These are phyloP conservation scores for Chalciporus piperatoides DNA, from an alignment of 1,284 basidiomycete species.

Conservation along the genomic window DNA sequence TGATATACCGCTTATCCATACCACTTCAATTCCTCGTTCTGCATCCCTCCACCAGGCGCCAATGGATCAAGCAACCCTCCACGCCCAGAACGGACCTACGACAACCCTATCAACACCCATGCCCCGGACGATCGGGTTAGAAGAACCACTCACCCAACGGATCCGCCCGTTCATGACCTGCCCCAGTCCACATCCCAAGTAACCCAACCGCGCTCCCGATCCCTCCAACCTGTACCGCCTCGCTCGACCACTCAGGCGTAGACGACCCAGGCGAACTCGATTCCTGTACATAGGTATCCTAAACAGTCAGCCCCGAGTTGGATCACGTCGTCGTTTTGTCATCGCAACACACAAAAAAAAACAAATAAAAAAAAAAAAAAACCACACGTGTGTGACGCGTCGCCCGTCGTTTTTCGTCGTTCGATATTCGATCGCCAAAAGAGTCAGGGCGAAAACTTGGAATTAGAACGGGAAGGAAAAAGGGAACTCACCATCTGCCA, in stretches of 20 bases:
- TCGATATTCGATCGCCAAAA: too few species aligned
- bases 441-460: neutral
- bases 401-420: too few species aligned
- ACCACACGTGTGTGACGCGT: too few species aligned
- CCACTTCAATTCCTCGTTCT: neutral
- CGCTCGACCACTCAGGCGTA: constrained; percentile 47
- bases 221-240: constrained; percentile 54
- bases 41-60: neutral
- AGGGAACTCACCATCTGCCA: constrained; percentile 48
- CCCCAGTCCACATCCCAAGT: constrained; percentile 60
- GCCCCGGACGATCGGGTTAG: too few species aligned
- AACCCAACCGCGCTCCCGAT: constrained; percentile 50
- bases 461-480: neutral
- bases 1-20: too few species aligned
- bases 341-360: too few species aligned
- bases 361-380: too few species aligned
- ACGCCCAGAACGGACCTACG: constrained; percentile 53
- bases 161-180: constrained; percentile 44
- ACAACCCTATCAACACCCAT: neutral
- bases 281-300: constrained; percentile 31
- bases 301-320: constrained; percentile 1
- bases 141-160: constrained; percentile 41
- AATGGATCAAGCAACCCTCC: constrained; percentile 40
- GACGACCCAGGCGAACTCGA: constrained; percentile 15
- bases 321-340: neutral